Evolutionary conservation across 1,284 basidiomycete genomes (phyloP).

Genomic region (Malassezia japonica): DNA sequence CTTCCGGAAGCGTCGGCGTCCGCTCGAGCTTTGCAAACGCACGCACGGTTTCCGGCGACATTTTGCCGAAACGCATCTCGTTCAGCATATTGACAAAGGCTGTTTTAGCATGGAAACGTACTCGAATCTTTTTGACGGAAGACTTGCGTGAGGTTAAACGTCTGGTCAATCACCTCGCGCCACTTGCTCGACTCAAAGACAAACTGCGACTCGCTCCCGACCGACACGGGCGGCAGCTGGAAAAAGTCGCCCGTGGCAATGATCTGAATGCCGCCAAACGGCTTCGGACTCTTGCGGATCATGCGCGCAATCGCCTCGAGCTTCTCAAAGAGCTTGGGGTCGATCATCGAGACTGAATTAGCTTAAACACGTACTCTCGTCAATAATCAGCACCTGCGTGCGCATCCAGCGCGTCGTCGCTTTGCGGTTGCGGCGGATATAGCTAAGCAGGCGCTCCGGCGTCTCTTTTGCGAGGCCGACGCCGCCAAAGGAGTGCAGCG

Average conservation of each 20-base stretch:
- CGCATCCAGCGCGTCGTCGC: slow-evolving; percentile 60
- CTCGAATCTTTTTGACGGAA: slow-evolving; percentile 61
- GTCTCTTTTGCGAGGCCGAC: slow-evolving; percentile 71
- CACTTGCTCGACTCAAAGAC: slow-evolving; percentile 71
- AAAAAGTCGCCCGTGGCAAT: slow-evolving; percentile 92
- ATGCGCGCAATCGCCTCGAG: slow-evolving; percentile 61
- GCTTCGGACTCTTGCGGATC: slow-evolving; percentile 56
- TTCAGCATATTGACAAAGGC: slow-evolving; percentile 40
- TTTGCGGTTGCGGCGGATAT: slow-evolving; percentile 64
- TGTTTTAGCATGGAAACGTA: no score
- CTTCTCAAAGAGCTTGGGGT: slow-evolving; percentile 83
- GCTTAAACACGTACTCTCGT: slow-evolving; percentile 64
- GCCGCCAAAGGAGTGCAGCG: slow-evolving; percentile 82
- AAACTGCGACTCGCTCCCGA: slow-evolving; percentile 40
- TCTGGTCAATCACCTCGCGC: slow-evolving; percentile 64
- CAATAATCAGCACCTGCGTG: slow-evolving; percentile 77
- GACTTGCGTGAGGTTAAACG: slow-evolving; percentile 78
- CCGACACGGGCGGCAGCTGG: slow-evolving; percentile 81
- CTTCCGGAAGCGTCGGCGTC: slow-evolving; percentile 22
- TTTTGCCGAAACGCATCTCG: slow-evolving; percentile 25
- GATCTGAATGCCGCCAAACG: slow-evolving; percentile 94
- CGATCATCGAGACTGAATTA: slow-evolving; percentile 73
- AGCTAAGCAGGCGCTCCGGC: slow-evolving; percentile 57
- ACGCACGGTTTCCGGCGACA: slow-evolving; percentile 31
- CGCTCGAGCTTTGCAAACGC: slow-evolving; percentile 28